phyloP scores from a whole-genome alignment of 768 basidiomycete species.

The Cantharellus cinnabarinus region DNA sequence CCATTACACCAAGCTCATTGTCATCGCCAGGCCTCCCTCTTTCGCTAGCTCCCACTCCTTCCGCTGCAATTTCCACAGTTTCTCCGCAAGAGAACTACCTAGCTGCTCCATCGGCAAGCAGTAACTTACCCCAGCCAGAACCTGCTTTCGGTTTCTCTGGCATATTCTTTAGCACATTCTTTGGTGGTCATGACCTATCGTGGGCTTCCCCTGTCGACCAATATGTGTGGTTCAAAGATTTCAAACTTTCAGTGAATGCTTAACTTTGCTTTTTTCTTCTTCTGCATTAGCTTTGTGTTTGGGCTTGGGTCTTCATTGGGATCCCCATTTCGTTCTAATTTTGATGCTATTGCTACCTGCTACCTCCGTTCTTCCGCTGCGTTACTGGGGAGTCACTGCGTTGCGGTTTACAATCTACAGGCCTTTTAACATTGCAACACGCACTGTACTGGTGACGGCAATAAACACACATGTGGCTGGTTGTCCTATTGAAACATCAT shows the following conservation, averaged over 20 bases:
- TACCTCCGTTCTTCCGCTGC: too few species aligned
- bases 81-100: background rate
- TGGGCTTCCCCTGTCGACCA: slow-evolving; percentile 60
- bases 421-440: too few species aligned
- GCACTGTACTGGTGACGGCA: too few species aligned
- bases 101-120: background rate
- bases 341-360: too few species aligned
- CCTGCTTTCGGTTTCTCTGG: slow-evolving; percentile 21
- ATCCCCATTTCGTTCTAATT: too few species aligned
- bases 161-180: slow-evolving; percentile 70
- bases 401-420: too few species aligned
- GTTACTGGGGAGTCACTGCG: too few species aligned
- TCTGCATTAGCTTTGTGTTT: too few species aligned
- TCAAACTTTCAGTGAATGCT: slow-evolving; percentile 23
- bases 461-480: too few species aligned
- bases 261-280: background rate
- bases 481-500: too few species aligned
- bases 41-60: background rate
- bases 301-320: too few species aligned
- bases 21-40: background rate
- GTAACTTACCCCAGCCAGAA: background rate
- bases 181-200: slow-evolving; percentile 46
- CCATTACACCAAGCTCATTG: background rate
- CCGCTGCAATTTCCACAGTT: background rate
- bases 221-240: slow-evolving; percentile 57